phyloP scores from a whole-genome alignment of 1,284 basidiomycete genomes.

The Rugosomyces carneus region DNA sequence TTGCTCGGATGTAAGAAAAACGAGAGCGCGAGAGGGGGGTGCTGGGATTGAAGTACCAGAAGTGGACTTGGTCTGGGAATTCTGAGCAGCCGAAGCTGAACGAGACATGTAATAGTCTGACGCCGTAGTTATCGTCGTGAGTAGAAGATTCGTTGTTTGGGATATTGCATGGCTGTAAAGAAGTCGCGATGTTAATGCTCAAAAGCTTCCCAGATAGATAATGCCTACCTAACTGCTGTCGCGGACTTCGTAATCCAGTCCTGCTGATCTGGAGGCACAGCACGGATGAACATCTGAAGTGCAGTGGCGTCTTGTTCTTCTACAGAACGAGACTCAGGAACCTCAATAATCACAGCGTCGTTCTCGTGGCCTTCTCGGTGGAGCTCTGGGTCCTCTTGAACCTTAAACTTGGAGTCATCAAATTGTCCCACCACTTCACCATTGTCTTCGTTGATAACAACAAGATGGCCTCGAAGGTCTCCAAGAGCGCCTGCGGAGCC shows the following conservation, averaged over 20 bases:
- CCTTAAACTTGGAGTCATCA: slow-evolving; percentile 44
- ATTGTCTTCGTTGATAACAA: slow-evolving; percentile 69
- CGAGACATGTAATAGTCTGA: slow-evolving; percentile 60
- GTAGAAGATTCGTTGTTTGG: slow-evolving; percentile 56
- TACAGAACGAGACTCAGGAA: slow-evolving; percentile 41
- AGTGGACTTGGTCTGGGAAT: slow-evolving; percentile 17
- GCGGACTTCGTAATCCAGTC: slow-evolving; percentile 73
- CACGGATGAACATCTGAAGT: slow-evolving; percentile 49
- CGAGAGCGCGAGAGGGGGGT: slow-evolving; percentile 38
- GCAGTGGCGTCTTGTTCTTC: slow-evolving; percentile 39
- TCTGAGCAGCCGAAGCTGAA: slow-evolving; percentile 43
- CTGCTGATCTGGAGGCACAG: slow-evolving; percentile 61
- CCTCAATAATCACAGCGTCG: slow-evolving; percentile 70
- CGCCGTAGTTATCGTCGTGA: slow-evolving; percentile 56
- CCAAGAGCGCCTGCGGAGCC: slow-evolving; percentile 22
- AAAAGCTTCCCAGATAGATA: not conserved
- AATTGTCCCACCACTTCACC: slow-evolving; percentile 74
- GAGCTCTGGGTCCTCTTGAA: slow-evolving; percentile 54
- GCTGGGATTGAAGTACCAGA: slow-evolving; percentile 17
- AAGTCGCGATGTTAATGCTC: slow-evolving; percentile 8
- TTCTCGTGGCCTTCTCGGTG: slow-evolving; percentile 43
- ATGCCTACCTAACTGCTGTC: slow-evolving; percentile 57
- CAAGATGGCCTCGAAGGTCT: slow-evolving; percentile 61
- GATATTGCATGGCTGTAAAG: slow-evolving; percentile 58
- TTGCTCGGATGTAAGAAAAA: slow-evolving; percentile 54